Evolutionary conservation across 169 alveolate genomes (phyloP).

Genomic region (Besnoitia besnoiti): DNA sequence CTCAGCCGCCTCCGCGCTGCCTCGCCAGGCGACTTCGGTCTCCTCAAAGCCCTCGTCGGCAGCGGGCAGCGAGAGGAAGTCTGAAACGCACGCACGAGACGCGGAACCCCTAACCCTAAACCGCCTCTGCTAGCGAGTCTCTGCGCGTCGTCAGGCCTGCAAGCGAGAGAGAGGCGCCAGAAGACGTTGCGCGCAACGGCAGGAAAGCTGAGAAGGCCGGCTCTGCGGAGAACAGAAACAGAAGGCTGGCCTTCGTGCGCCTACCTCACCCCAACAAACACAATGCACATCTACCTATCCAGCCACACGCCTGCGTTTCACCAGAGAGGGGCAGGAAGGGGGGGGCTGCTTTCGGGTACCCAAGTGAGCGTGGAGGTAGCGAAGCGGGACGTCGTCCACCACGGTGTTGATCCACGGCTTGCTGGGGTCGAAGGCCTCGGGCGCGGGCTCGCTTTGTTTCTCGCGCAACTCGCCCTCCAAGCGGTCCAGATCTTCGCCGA

Average conservation of each 20-base stretch:
- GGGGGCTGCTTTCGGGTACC: background rate
- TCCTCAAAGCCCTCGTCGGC: background rate
- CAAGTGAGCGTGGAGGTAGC: background rate
- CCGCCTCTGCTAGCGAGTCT: too few species aligned
- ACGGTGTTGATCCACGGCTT: background rate
- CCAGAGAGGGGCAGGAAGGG: too few species aligned
- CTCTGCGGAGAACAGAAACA: too few species aligned
- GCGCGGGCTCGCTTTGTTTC: background rate
- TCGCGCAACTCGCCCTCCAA: background rate
- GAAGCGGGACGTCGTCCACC: slow-evolving; percentile 31
- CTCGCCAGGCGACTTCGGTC: slow-evolving; percentile 25
- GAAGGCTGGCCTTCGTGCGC: too few species aligned
- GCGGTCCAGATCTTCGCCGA: background rate
- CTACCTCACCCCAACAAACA: too few species aligned
- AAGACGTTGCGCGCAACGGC: too few species aligned
- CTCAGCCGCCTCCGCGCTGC: background rate
- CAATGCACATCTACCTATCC: too few species aligned
- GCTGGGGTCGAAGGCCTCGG: background rate
- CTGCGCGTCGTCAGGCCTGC: too few species aligned
- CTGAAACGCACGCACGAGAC: slow-evolving; percentile 17
- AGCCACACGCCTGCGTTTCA: too few species aligned
- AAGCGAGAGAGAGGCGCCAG: too few species aligned
- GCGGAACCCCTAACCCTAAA: too few species aligned
- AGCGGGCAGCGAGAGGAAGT: background rate
- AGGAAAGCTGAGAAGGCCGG: too few species aligned